phyloP scores from a whole-genome alignment of 1,284 basidiomycete species.

The Boletus chippewaensis region DNA sequence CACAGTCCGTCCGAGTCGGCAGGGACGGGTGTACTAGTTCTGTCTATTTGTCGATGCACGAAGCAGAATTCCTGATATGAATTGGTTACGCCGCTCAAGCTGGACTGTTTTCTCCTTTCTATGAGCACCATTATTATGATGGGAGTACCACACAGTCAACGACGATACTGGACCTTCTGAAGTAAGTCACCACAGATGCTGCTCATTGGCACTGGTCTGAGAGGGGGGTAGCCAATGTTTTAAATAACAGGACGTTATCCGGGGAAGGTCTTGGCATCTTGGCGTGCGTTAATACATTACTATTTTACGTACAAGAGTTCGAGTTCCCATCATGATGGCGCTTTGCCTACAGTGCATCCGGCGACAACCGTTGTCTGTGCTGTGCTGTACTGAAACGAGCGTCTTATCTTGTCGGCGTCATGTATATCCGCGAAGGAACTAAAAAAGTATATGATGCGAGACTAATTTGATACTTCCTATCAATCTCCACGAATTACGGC shows the following conservation, averaged over 20 bases:
- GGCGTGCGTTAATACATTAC: neutral
- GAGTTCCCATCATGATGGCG: neutral
- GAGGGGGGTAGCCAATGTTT: neutral
- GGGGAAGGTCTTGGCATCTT: too few relatives aligned
- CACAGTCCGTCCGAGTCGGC: slow-evolving; percentile 9
- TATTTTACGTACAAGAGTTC: neutral
- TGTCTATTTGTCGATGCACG: slow-evolving; percentile 1
- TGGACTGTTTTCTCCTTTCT: neutral
- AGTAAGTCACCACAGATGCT: neutral
- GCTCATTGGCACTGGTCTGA: neutral
- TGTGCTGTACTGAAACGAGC: neutral
- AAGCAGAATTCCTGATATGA: slow-evolving; percentile 4
- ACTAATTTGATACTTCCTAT: slow-evolving; percentile 10
- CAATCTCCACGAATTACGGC: slow-evolving; percentile 15
- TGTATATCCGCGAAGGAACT: neutral
- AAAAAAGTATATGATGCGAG: neutral
- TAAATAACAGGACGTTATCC: too few relatives aligned
- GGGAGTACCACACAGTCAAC: neutral
- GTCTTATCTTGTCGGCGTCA: neutral
- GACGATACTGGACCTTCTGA: neutral
- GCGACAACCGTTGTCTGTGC: neutral
- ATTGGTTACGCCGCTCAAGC: slow-evolving; percentile 11
- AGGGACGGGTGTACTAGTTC: neutral
- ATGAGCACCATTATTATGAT: neutral
- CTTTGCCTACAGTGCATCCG: neutral